A percentile compares a stretch with the other conserved stretches of the same genome.
Conservation (phyloP, 805 yeast genomes). For the Maudiozyma turicensis region DNA sequence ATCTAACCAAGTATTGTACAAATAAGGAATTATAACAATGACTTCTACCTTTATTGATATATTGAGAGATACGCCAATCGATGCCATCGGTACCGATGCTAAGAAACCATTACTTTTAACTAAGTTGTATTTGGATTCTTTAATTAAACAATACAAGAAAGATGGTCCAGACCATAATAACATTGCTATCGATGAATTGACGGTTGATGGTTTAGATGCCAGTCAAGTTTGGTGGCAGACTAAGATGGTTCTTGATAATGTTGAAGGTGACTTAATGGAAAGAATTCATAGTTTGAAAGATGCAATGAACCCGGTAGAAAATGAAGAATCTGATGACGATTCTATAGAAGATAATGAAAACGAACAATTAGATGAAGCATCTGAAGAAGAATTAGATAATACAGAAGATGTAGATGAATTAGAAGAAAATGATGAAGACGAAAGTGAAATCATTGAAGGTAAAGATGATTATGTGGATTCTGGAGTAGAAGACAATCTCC, state of each 20-base stretch:
- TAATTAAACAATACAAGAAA: slow-evolving; percentile 14
- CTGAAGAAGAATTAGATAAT: slow-evolving; percentile 21
- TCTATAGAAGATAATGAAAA: slow-evolving; percentile 9
- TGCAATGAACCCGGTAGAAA: background rate
- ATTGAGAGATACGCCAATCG: slow-evolving; percentile 15
- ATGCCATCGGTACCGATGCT: slow-evolving; percentile 12
- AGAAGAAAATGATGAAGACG: slow-evolving; percentile 5
- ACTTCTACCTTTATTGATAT: slow-evolving; percentile 10
- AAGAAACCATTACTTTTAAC: slow-evolving; percentile 18
- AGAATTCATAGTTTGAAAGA: slow-evolving; percentile 44
- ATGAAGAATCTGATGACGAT: slow-evolving; percentile 23
- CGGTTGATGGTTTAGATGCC: slow-evolving; percentile 79
- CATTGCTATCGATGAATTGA: slow-evolving; percentile 71
- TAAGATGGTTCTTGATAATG: slow-evolving; percentile 72
- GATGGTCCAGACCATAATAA: slow-evolving; percentile 11
- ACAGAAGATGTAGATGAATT: slow-evolving; percentile 13
- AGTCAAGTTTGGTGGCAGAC: slow-evolving; percentile 92
- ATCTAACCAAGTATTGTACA: background rate
- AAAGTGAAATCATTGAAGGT: slow-evolving; percentile 15
- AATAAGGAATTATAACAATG: background rate
- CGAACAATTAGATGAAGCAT: slow-evolving; percentile 14
- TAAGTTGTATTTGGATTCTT: slow-evolving; percentile 21
- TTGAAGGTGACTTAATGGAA: slow-evolving; percentile 53
- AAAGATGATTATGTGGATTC: slow-evolving; percentile 14
- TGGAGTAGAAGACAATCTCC: background rate